Evolutionary conservation across 768 basidiomycete species (phyloP).

Genomic region (Mrakia frigida): DNA sequence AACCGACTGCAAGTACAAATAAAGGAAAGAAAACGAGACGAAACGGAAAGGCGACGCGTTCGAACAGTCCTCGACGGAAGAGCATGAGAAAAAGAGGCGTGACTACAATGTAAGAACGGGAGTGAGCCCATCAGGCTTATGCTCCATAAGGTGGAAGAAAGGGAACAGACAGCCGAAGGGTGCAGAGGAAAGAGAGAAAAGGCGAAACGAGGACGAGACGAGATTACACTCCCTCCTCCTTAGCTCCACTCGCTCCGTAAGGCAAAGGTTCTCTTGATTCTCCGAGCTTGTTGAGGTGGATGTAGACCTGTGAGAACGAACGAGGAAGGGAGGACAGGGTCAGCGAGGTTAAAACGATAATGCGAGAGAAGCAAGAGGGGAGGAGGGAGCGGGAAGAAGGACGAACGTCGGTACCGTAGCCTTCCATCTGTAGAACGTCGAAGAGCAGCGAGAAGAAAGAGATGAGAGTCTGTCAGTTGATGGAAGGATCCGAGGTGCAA

Average conservation of each 20-base stretch:
- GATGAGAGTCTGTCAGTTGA: no score
- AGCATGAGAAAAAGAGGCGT: no score
- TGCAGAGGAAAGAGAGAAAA: background rate
- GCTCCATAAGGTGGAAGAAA: no score
- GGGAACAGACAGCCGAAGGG: background rate
- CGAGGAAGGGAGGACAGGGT: background rate
- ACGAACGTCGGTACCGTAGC: conserved; percentile 45
- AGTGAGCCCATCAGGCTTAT: no score
- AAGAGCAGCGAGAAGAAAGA: no score
- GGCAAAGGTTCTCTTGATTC: conserved; percentile 69
- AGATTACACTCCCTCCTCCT: conserved; percentile 2
- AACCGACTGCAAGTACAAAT: no score
- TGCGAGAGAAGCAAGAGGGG: conserved; percentile 46
- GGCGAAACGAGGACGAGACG: background rate
- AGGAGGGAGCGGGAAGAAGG: background rate
- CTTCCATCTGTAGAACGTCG: conserved; percentile 62
- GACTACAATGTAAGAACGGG: no score
- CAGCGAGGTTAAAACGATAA: no score
- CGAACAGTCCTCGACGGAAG: no score
- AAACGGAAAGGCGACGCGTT: no score
- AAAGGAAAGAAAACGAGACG: no score
- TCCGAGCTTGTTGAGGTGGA: conserved; percentile 78
- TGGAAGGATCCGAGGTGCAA: conserved; percentile 50
- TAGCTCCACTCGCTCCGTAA: background rate
- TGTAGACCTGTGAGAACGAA: conserved; percentile 59